Conservation (phyloP, 768 basidiomycete species). For the Tremella yokohamensis region DNA sequence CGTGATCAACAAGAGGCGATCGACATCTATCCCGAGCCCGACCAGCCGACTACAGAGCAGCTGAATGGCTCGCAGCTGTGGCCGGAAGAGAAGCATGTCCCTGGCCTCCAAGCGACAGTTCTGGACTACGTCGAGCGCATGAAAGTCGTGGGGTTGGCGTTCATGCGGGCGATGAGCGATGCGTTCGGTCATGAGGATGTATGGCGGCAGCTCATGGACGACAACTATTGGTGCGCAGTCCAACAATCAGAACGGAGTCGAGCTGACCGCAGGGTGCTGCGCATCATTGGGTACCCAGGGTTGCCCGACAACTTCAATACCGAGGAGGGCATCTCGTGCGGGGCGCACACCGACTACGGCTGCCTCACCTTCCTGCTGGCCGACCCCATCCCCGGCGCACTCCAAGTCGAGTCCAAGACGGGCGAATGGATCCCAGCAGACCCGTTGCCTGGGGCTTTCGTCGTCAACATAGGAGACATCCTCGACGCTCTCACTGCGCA, state of each 20-base stretch:
- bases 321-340: slow-evolving; percentile 28
- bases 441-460: slow-evolving; percentile 29
- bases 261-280: slow-evolving; percentile 14
- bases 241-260: background rate
- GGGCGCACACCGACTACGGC: slow-evolving; percentile 33
- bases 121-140: slow-evolving; percentile 30
- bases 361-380: slow-evolving; percentile 33
- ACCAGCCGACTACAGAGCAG: slow-evolving; percentile 14
- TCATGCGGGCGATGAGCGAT: slow-evolving; percentile 27
- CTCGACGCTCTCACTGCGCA: slow-evolving; percentile 29
- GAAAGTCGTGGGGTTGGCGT: slow-evolving; percentile 24
- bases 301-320: slow-evolving; percentile 17
- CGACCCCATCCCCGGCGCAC: slow-evolving; percentile 25
- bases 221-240: slow-evolving; percentile 23
- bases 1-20: slow-evolving; percentile 32
- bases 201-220: slow-evolving; percentile 25
- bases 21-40: slow-evolving; percentile 35
- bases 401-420: slow-evolving; percentile 31
- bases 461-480: slow-evolving; percentile 35
- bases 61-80: slow-evolving; percentile 25
- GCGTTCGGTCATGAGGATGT: slow-evolving; percentile 18
- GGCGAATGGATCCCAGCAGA: slow-evolving; percentile 34
- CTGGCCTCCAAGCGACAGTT: slow-evolving; percentile 19
- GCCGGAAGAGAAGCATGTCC: slow-evolving; percentile 22
- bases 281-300: slow-evolving; percentile 31